phyloP scores from a whole-genome alignment of 1,284 basidiomycete genomes.

The Leccinum subspadiceum region DNA sequence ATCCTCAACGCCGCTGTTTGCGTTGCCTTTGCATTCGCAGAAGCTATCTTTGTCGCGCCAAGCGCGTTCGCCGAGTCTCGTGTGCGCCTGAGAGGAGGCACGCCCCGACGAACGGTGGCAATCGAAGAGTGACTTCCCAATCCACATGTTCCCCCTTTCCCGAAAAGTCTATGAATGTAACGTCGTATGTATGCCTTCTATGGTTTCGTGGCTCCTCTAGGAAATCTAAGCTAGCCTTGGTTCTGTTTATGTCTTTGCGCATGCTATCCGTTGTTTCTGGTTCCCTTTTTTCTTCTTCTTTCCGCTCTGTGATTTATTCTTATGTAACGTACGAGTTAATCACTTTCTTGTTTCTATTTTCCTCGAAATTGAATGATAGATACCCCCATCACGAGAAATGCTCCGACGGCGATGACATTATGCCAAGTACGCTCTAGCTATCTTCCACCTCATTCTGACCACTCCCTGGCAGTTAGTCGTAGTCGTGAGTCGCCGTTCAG shows the following conservation, averaged over 20 bases:
- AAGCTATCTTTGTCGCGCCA: constrained; percentile 44
- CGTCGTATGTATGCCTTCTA: not conserved
- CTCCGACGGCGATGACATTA: no score
- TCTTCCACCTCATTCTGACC: no score
- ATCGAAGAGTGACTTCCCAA: constrained; percentile 18
- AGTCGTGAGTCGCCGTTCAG: no score
- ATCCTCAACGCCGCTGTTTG: constrained; percentile 50
- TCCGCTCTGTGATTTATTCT: constrained; percentile 19
- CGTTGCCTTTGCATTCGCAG: constrained; percentile 62
- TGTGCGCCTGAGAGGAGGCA: constrained; percentile 22
- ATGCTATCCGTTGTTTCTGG: constrained; percentile 17
- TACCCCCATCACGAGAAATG: constrained; percentile 7
- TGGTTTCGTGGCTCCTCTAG: not conserved
- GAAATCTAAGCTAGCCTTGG: constrained; percentile 9
- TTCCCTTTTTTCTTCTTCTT: not conserved
- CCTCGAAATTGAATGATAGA: not conserved
- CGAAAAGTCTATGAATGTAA: not conserved
- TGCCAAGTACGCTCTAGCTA: no score
- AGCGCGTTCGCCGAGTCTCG: constrained; percentile 33
- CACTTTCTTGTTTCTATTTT: not conserved
- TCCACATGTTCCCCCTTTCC: not conserved
- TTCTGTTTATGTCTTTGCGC: constrained; percentile 16
- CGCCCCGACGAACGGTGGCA: constrained; percentile 23
- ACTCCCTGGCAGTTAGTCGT: no score
- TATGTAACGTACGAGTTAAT: constrained; percentile 11